Conservation (phyloP, 139 green algal species). For the Penium margaritaceum region DNA sequence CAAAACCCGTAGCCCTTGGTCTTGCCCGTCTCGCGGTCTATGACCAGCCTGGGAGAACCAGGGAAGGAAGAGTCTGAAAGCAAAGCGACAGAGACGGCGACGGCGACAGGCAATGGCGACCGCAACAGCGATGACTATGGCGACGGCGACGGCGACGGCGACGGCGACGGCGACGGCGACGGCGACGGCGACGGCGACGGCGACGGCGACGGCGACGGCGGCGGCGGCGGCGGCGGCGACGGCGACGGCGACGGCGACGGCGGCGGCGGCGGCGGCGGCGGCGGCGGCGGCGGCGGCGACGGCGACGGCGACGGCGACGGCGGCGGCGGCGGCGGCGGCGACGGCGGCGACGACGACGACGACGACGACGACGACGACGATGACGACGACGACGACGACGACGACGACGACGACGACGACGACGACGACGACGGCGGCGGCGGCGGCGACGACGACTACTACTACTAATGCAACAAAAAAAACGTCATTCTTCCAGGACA, state of each 20-base stretch:
- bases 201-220: background rate
- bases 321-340: background rate
- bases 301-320: background rate
- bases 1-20: constrained; percentile 89
- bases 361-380: no score
- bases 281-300: background rate
- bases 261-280: background rate
- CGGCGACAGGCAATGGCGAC: no score
- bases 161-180: background rate
- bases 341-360: background rate
- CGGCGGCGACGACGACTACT: no score
- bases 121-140: constrained; percentile 3
- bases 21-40: constrained; percentile 83
- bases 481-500: background rate
- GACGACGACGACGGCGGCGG: no score
- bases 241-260: background rate
- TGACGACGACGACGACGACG: no score
- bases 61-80: background rate
- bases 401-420: no score
- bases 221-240: background rate
- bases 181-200: background rate
- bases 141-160: background rate
- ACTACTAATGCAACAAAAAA: background rate
- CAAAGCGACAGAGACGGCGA: background rate
- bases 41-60: constrained; percentile 66